Evolutionary conservation across 768 basidiomycete species (phyloP), one percentile per base, ranked within the genome.

Genomic region (Cantharellus cinnabarinus): DNA sequence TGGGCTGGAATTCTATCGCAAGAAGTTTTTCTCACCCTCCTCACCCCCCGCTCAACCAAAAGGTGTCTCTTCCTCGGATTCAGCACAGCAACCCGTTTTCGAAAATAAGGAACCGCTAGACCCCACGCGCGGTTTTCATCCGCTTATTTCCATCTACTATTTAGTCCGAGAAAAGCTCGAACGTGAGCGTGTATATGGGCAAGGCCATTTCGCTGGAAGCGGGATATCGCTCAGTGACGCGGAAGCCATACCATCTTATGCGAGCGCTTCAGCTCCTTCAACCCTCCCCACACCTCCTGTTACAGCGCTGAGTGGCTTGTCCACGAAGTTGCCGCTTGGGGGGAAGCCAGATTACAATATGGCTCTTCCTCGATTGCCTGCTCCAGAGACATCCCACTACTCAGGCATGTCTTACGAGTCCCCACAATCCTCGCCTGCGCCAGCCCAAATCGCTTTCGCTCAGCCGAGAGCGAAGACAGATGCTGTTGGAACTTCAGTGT

Each of bases 151-250:
- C 39, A 97, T 99, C 72, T 99, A 99, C 69, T 97, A 82, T 73
- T 80, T 99, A 20, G 87, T 93, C 3, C 76, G 89, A 58, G 95
- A 99, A 74, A 98, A 97, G 76, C 75, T 91, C 66, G 91, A 98
- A 67, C 75, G 95, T 58, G 95, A 99, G 65, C 77, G 79, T 57
- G 86, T 99, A 4, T 98, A 93, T 69, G 95, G 94, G 0, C 82
- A 83, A 0, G 91, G 91, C 2, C 82, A 87, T 62, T 99, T 99
- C 70, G 95, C 95, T 2, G 85, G 79, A 58, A 95, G 91, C 0
- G 89, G 93, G 67, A 71, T 91, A 5, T 10, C 52, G 52, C 7
- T 10, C 38, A 37, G 10, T 54, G 54, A 5, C n/a, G 55, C 52
- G 54, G 56, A 7, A 51, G 34, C 41, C 38, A 52, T 34, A 14